These are phyloP conservation scores for Pythium oligandrum DNA, from an alignment of 352 stramenopile species.

Conservation along the genomic window DNA sequence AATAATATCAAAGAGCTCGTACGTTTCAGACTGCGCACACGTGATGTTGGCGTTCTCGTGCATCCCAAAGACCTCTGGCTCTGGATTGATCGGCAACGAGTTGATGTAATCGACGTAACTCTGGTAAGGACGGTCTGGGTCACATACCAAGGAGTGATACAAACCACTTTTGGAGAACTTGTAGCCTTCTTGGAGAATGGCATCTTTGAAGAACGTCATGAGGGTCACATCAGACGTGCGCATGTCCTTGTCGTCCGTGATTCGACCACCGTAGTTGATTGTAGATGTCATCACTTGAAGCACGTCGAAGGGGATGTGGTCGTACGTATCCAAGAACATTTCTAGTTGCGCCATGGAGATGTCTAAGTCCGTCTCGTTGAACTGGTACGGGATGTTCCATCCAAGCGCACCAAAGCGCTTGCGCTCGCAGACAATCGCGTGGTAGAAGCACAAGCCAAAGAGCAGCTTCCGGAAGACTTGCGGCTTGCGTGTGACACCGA, in stretches of 20 bases:
- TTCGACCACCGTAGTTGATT: constrained; percentile 93
- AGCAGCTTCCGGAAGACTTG: constrained; percentile 92
- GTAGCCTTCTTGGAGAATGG: constrained; percentile 73
- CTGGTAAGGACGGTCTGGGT: constrained; percentile 57
- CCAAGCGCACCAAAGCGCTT: constrained; percentile 93
- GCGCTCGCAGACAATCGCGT: constrained; percentile 91
- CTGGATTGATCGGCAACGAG: constrained; percentile 84
- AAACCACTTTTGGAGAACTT: constrained; percentile 77
- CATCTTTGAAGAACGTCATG: constrained; percentile 83
- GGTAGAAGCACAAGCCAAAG: constrained; percentile 91
- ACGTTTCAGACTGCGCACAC: constrained; percentile 88
- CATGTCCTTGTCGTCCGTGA: constrained; percentile 95
- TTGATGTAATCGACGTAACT: constrained; percentile 95
- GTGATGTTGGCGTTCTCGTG: constrained; percentile 95
- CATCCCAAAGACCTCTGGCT: constrained; percentile 93
- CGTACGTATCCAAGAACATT: constrained; percentile 87
- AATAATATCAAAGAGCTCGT: constrained; percentile 86
- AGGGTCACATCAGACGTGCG: constrained; percentile 89
- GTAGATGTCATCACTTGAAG: constrained; percentile 92
- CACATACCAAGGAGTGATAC: constrained; percentile 82
- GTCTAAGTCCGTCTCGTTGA: constrained; percentile 95
- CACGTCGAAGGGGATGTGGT: constrained; percentile 84
- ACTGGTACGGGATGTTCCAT: constrained; percentile 97
- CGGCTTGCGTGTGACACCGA: constrained; percentile 85
- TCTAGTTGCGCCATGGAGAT: constrained; percentile 83